Base-by-base conservation (phyloP, 2,329 filamentous ascomycete species). In the Fusarium xylarioides region DNA sequence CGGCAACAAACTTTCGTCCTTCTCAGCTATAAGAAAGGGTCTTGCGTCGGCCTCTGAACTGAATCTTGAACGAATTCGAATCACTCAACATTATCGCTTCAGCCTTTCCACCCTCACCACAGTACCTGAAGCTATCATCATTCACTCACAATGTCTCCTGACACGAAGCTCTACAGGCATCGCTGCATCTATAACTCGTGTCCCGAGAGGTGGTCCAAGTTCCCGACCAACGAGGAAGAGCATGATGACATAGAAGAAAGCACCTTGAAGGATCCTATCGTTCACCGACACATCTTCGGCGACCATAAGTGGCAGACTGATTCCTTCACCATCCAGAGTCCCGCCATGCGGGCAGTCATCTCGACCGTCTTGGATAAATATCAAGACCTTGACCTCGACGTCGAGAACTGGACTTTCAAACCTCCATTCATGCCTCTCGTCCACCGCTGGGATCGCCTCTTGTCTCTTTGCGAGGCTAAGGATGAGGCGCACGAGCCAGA, bases 361-460 rank as follows among this genome's bases (percentile, higher is more conserved):
- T 19, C 19, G 14, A 49, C 26, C 4, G 57, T 58, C 8, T 50
- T 71, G 3, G 44, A 50, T 0, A 50, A 58, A 0, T 73, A 73
- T 14, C 65, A 73, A 34, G 68, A 66, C 16, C 58, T 73, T 21
- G 58, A 69, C 26, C 58, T 53, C 2, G 64, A 63, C 0, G 49
- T 71, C 3, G 43, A 68, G 21, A 34, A 56, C 3, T 73, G 68
- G 70, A 71, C 64, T 16, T 73, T 73, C n/a, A 7, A 12, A 3
- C 37, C 43, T 6, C 70, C 68, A 1, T 71, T 67, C 35, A 63
- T 49, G 40, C 65, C 70, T 12, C 52, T 71, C 10, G 65, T 73
- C 23, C 70, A 73, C 28, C 54, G 65, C 1, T 71, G 68, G 65
- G 56, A 62, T 19, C 53, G 57, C 8, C 57, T 71, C 1, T 19